These are phyloP conservation scores for Lactarius deliciosus DNA, from an alignment of 768 basidiomycete genomes.

Conservation along the genomic window DNA sequence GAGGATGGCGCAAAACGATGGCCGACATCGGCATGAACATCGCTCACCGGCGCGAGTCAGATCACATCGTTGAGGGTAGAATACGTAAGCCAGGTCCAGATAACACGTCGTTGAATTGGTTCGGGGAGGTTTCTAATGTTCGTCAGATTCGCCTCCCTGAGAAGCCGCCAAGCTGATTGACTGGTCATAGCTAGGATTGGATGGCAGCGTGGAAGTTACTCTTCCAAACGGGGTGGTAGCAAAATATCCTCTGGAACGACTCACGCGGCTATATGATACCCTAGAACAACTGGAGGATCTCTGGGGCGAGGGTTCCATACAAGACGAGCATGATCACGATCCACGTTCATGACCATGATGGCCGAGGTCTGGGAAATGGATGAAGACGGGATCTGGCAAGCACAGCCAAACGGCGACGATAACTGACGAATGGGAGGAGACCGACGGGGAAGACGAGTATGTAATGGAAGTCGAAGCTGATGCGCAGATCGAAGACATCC, in stretches of 20 bases:
- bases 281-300: constrained; percentile 74
- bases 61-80: constrained; percentile 39
- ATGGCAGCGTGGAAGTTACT: constrained; percentile 72
- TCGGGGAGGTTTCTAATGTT: constrained; percentile 83
- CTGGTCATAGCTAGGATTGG: constrained; percentile 58
- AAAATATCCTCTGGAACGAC: constrained; percentile 59
- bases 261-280: constrained; percentile 79
- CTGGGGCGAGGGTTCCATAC: constrained; percentile 50
- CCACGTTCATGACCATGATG: constrained; percentile 44
- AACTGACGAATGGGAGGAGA: constrained; percentile 39
- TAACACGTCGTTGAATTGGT: constrained; percentile 62
- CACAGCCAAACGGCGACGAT: constrained; percentile 32
- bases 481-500: constrained; percentile 30
- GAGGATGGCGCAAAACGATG: constrained; percentile 74
- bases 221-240: constrained; percentile 56
- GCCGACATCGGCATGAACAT: constrained; percentile 60
- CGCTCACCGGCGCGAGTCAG: constrained; percentile 46
- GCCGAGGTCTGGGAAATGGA: constrained; percentile 42
- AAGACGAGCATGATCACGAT: constrained; percentile 36
- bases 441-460: constrained; percentile 38
- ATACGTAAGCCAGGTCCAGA: constrained; percentile 45
- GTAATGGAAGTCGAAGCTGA: constrained; percentile 42
- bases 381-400: constrained; percentile 41
- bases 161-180: constrained; percentile 13
- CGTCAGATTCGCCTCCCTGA: constrained; percentile 31